These are phyloP conservation scores for Daldinia grandis DNA, from an alignment of 495 filamentous ascomycete genomes.

Conservation along the genomic window DNA sequence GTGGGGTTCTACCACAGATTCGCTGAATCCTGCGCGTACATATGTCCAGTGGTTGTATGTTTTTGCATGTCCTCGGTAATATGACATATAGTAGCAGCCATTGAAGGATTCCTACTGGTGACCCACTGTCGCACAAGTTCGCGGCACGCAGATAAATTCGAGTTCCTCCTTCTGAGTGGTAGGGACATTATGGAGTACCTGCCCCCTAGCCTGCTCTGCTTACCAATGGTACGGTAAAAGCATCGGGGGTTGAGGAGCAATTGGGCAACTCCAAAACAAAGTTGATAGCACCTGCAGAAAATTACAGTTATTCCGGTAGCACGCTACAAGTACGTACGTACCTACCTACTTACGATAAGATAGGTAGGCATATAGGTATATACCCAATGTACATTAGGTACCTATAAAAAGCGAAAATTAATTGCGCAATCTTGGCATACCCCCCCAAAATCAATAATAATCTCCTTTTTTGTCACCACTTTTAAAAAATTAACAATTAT, in stretches of 20 bases:
- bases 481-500: too few relatives aligned
- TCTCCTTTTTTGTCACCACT: too few relatives aligned
- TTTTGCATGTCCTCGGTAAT: neutral
- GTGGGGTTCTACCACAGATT: neutral
- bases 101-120: constrained; percentile 5
- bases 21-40: constrained; percentile 7
- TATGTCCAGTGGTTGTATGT: neutral
- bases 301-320: neutral
- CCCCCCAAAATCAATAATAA: too few relatives aligned
- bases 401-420: too few relatives aligned
- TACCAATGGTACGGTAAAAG: neutral
- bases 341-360: too few relatives aligned
- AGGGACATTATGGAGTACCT: neutral
- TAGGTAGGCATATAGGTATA: too few relatives aligned
- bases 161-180: neutral
- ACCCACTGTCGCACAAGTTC: constrained; percentile 7
- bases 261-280: constrained; percentile 3
- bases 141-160: neutral
- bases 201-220: neutral
- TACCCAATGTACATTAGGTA: too few relatives aligned
- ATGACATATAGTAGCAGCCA: neutral
- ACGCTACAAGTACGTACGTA: neutral
- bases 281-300: constrained; percentile 3
- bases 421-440: too few relatives aligned
- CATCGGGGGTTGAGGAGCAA: neutral